These are phyloP conservation scores for Hypoxylon rubiginosum DNA, from an alignment of 2,329 filamentous ascomycete species.

Conservation along the genomic window DNA sequence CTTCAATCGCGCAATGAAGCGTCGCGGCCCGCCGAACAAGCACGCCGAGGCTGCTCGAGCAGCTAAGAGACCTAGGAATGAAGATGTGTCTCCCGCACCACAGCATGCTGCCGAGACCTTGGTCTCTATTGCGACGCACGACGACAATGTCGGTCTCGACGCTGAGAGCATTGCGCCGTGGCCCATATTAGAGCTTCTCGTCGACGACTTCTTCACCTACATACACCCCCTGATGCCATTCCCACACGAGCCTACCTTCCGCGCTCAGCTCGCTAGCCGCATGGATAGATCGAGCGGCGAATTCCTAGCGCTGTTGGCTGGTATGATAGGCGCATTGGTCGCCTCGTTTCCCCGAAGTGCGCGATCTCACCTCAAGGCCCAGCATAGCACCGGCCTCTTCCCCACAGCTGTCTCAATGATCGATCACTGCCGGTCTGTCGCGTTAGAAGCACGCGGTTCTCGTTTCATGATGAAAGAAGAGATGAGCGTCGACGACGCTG, in stretches of 20 bases:
- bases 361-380: slow-evolving; percentile 75
- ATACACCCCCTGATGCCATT: slow-evolving; percentile 83
- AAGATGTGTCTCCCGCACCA: slow-evolving; percentile 57
- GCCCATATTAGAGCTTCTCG: slow-evolving; percentile 74
- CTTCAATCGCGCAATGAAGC: slow-evolving; percentile 69
- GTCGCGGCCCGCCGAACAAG: slow-evolving; percentile 71
- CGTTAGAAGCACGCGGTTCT: slow-evolving; percentile 74
- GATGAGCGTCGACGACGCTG: slow-evolving; percentile 72
- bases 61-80: slow-evolving; percentile 62
- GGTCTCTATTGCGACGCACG: slow-evolving; percentile 59
- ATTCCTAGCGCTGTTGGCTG: slow-evolving; percentile 78
- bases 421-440: slow-evolving; percentile 77
- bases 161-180: slow-evolving; percentile 80
- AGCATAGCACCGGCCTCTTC: slow-evolving; percentile 74
- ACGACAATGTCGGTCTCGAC: slow-evolving; percentile 60
- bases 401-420: slow-evolving; percentile 78
- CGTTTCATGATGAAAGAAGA: slow-evolving; percentile 60
- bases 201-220: slow-evolving; percentile 88
- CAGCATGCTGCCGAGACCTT: slow-evolving; percentile 64
- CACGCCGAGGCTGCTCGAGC: slow-evolving; percentile 69
- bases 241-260: slow-evolving; percentile 83
- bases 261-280: slow-evolving; percentile 74
- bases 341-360: slow-evolving; percentile 82
- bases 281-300: slow-evolving; percentile 75
- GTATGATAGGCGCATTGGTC: slow-evolving; percentile 81